A percentile compares a stretch with the other conserved stretches of the same genome.
Conservation (phyloP, 192 early-diverging fungal genomes). For the Umbelopsis ramanniana region DNA sequence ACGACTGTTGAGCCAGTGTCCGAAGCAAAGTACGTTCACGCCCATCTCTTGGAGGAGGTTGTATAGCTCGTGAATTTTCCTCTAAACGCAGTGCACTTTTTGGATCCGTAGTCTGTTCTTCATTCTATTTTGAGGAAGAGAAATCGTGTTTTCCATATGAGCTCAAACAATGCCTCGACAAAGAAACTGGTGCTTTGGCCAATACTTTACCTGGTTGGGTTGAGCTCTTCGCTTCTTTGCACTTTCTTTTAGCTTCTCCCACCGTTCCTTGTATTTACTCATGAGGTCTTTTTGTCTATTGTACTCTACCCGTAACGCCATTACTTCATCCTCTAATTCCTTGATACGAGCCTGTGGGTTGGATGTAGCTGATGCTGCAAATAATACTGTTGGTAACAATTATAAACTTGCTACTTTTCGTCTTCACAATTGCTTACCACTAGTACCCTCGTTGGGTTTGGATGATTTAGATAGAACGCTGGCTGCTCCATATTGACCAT, state of each 20-base stretch:
- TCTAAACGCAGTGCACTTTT: background rate
- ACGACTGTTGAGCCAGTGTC: slow-evolving; percentile 19
- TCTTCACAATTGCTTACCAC: slow-evolving; percentile 20
- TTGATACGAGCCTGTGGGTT: slow-evolving; percentile 40
- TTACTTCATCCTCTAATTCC: slow-evolving; percentile 66
- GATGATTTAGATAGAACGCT: background rate
- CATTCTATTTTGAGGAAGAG: background rate
- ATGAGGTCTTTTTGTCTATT: slow-evolving; percentile 57
- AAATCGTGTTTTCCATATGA: background rate
- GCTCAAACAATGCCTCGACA: too few species aligned
- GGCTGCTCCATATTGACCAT: background rate
- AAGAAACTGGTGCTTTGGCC: too few species aligned
- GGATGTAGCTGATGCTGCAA: background rate
- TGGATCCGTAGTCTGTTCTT: background rate
- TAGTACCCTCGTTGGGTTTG: slow-evolving; percentile 29
- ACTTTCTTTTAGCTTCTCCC: slow-evolving; percentile 81
- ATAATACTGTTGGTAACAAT: background rate
- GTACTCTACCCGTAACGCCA: slow-evolving; percentile 45
- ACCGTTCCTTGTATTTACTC: slow-evolving; percentile 74
- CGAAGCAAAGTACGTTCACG: slow-evolving; percentile 4
- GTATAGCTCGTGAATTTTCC: background rate
- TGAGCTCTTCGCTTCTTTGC: slow-evolving; percentile 56
- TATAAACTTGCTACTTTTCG: background rate
- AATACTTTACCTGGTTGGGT: background rate
- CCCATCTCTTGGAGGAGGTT: background rate